Evolutionary conservation across 148 eudicot genomes (phyloP), one percentile per base, ranked within the genome.

Genomic region (Beta vulgaris): DNA sequence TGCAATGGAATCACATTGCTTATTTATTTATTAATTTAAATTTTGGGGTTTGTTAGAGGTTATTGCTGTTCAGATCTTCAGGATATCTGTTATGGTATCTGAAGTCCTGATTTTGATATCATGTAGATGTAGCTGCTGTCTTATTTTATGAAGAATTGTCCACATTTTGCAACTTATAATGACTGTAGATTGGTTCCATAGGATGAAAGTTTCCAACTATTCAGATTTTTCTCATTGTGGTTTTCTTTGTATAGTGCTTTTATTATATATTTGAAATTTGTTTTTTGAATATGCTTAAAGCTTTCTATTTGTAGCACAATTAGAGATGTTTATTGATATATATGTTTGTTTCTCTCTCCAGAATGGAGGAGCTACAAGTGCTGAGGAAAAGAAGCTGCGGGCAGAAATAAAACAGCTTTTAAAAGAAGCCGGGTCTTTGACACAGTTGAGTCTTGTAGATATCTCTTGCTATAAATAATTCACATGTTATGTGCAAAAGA

Each of bases 381-480:
- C 59, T 10, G 82, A 71, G 72, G 97, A 88, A 72, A 71, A 40
- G 51, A 83, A 73, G 68, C 82, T 94, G 73, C 96, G 93, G 13
- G 42, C 77, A 39, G 98, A 94, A 81, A 94, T 94, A 35, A 88
- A 91, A 71, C 83, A 91, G 82, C 86, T 90, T 7, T 85, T 86
- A 70, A 94, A 87, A 83, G 98, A 94, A 83, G 97, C 98, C 7
- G 82, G 80, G 78, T 37, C 93, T 23, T 73, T 86, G 65, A 78
- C 97, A 51, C 97, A 94, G 98, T 94, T 67, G 78, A 82, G 97
- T 88, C 44, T 48, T 55, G 51, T 58, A 19, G 25, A 5, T 34
- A 5, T 77, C 42, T 54, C 25, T 65, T 66, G 15, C 25, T 63
- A 25, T 44, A 7, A 44, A 32, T 23, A 2, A 18, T 19, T 42